Evolutionary conservation across 202 grass and related monocot species (phyloP), one percentile per base, ranked within the genome.

Genomic region (Carex sylvatica): DNA sequence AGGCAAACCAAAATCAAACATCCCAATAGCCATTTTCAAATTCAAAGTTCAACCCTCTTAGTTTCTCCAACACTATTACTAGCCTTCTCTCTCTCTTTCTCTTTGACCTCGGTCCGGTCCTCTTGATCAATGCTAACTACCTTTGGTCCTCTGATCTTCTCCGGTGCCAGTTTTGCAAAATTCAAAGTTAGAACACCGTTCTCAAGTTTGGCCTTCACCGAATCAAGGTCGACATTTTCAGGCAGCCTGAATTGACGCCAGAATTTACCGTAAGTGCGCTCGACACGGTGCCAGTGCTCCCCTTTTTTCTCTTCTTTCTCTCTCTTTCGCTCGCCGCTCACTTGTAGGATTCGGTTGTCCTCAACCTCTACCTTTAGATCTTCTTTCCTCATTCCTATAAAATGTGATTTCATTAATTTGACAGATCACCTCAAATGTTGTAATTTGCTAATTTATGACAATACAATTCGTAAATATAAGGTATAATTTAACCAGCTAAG

Each of bases 231-330:
- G 9, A 83, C 88, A 83, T 94, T 97, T 47, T 97, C 88, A 15
- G 94, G 94, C 49, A 97, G 87, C 31, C 92, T 85, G 83, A 97
- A 89, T 79, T 92, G 92, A n/a, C 94, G 92, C 94, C 94, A 97
- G 92, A 97, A 97, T 84, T 85, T 80, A 65, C 94, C 94, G 55
- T 94, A 91, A 5, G 90, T 91, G 0, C 94, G 84, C 90, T 97
- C 94, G 56, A 94, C 82, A 0, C 87, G 83, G 87, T 97, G 94
- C 94, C 94, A 97, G 63, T 94, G 92, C 58, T 91, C 88, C 3
- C 85, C 94, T 42, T 84, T 87, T 3, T 24, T 69, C 72, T 92
- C 88, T 80, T 91, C 90, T 62, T 82, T 81, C 61, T 82, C 79
- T 26, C 88, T 78, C 83, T 84, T 89, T 35, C 94, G 88, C 94